These are phyloP conservation scores for Oenanthe sinensis DNA, from an alignment of 129 eudicot species.

Conservation along the genomic window DNA sequence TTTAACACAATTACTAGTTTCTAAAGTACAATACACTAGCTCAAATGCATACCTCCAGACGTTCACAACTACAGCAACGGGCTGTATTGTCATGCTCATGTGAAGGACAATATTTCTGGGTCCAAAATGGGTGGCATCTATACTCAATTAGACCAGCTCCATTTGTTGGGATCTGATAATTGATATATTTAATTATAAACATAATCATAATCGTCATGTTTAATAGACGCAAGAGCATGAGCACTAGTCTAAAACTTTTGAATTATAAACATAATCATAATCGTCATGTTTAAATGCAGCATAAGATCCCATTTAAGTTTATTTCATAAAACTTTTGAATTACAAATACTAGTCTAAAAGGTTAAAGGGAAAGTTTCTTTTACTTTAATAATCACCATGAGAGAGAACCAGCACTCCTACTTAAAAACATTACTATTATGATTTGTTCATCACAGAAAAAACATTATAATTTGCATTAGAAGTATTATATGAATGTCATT, in stretches of 20 bases:
- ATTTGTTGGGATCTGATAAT: slow-evolving; percentile 69
- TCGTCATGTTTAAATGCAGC: not conserved
- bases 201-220: not conserved
- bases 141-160: slow-evolving; percentile 93
- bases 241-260: not conserved
- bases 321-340: not conserved
- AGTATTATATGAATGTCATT: not conserved
- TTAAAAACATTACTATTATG: not conserved
- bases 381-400: not conserved
- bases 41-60: slow-evolving; percentile 62
- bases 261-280: not conserved
- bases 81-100: slow-evolving; percentile 91
- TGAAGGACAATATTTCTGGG: slow-evolving; percentile 93
- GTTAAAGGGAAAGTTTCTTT: not conserved
- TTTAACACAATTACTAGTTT: not conserved
- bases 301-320: not conserved
- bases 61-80: slow-evolving; percentile 97
- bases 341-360: not conserved
- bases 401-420: not conserved
- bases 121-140: slow-evolving; percentile 98
- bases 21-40: not conserved
- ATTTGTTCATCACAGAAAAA: not conserved
- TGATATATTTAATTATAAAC: not conserved
- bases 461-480: not conserved
- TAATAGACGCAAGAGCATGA: not conserved